Percentiles rank a stretch among this genome's conserved stretches.
Conservation (phyloP, 257 asterid genomes). For the Salvia hispanica region DNA sequence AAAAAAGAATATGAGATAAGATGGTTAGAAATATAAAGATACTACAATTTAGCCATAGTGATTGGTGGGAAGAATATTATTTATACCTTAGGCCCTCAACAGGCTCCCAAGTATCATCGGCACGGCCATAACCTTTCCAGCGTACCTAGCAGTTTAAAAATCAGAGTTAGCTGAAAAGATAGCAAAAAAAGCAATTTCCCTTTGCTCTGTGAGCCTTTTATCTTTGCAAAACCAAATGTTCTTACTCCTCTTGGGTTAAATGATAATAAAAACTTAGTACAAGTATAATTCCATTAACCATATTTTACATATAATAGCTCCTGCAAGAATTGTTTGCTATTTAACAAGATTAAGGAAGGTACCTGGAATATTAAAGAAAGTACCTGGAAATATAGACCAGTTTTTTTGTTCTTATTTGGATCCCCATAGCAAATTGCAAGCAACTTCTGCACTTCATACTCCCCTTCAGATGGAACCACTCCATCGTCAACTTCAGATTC, state of each 20-base stretch:
- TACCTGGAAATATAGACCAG: conserved; percentile 44
- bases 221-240: not conserved
- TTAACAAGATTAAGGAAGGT: conserved; percentile 10
- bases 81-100: conserved; percentile 44
- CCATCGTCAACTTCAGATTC: conserved; percentile 30
- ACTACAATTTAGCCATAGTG: not conserved
- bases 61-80: too few relatives aligned
- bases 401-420: conserved; percentile 34
- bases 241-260: not conserved
- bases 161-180: not conserved
- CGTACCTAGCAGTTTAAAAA: conserved; percentile 36
- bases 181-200: not conserved
- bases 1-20: conserved; percentile 1
- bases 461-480: conserved; percentile 25
- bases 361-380: too few relatives aligned
- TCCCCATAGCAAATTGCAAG: conserved; percentile 47
- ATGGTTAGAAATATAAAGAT: not conserved
- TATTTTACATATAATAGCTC: not conserved
- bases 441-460: conserved; percentile 46
- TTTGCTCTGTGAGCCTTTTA: not conserved
- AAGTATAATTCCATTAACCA: not conserved
- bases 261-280: too few relatives aligned
- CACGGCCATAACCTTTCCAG: conserved; percentile 49
- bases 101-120: conserved; percentile 57
- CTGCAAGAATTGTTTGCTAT: not conserved